A percentile compares a stretch with the other conserved stretches of the same genome.
Conservation (phyloP, 106 monocot genomes). For the Hemerocallis citrina region DNA sequence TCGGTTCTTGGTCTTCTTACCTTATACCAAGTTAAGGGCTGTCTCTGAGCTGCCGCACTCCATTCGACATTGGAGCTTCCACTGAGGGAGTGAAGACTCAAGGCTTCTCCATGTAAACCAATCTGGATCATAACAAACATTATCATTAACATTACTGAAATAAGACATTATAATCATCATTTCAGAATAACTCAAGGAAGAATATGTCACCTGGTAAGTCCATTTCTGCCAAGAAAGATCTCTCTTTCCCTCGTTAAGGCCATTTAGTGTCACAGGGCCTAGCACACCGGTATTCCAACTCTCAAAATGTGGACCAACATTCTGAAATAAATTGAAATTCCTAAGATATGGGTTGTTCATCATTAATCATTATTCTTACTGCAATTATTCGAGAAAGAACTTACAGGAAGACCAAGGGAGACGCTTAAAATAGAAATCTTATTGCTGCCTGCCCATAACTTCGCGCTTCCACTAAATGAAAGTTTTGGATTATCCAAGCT, state of each 20-base stretch:
- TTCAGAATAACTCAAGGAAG: not conserved
- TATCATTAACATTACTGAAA: not conserved
- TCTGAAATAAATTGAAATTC: slow-evolving; percentile 22
- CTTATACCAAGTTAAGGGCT: slow-evolving; percentile 72
- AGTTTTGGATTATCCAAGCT: slow-evolving; percentile 65
- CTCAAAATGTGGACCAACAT: slow-evolving; percentile 58
- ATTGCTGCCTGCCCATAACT: slow-evolving; percentile 83
- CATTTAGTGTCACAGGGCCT: slow-evolving; percentile 59
- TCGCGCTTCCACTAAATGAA: slow-evolving; percentile 61
- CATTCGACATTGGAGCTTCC: slow-evolving; percentile 60
- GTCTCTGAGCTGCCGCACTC: slow-evolving; percentile 36
- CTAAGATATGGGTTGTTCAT: not conserved
- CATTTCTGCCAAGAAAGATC: slow-evolving; percentile 80
- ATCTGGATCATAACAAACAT: slow-evolving; percentile 39
- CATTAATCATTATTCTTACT: slow-evolving; percentile 18
- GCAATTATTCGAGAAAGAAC: slow-evolving; percentile 3
- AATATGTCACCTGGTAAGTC: slow-evolving; percentile 49
- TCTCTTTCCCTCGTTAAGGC: slow-evolving; percentile 58
- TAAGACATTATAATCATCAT: too few relatives aligned
- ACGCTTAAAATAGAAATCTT: slow-evolving; percentile 83
- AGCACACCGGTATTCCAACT: slow-evolving; percentile 66
- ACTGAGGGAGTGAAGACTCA: slow-evolving; percentile 49
- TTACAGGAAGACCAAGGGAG: slow-evolving; percentile 72
- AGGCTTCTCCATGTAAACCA: slow-evolving; percentile 58
- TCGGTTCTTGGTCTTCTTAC: slow-evolving; percentile 14